Evolutionary conservation across 257 asterid species (phyloP).

Genomic region (Lavandula angustifolia): DNA sequence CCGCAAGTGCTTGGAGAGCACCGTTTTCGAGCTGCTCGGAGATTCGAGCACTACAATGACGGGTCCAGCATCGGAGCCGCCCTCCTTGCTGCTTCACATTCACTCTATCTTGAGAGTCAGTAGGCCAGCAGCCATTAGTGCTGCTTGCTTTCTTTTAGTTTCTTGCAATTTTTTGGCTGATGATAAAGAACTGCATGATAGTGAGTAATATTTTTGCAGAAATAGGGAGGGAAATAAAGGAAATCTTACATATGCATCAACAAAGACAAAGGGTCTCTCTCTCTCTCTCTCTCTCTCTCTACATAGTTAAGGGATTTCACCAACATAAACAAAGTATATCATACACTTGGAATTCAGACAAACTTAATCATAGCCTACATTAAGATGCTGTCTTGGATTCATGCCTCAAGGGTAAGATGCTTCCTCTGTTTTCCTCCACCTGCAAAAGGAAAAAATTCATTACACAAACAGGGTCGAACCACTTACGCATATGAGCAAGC

Average conservation of each 20-base stretch:
- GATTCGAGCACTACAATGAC: slow-evolving; percentile 69
- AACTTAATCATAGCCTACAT: background rate
- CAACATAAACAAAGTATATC: slow-evolving; percentile 19
- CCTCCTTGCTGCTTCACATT: slow-evolving; percentile 80
- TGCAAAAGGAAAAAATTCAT: slow-evolving; percentile 25
- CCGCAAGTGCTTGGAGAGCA: slow-evolving; percentile 59
- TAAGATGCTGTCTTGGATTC: background rate
- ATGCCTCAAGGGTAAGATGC: slow-evolving; percentile 28
- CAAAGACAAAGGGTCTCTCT: background rate
- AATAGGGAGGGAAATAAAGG: too few species aligned
- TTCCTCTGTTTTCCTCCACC: slow-evolving; percentile 54
- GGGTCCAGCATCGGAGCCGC: slow-evolving; percentile 89
- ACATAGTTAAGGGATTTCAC: slow-evolving; percentile 26
- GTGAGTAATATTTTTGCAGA: too few species aligned
- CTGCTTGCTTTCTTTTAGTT: too few species aligned
- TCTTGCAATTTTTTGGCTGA: too few species aligned
- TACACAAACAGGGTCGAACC: too few species aligned
- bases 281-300: slow-evolving; percentile 11
- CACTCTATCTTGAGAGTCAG: slow-evolving; percentile 39
- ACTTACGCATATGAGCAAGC: background rate
- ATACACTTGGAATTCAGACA: background rate
- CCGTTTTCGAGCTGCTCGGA: slow-evolving; percentile 66
- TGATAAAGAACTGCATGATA: too few species aligned
- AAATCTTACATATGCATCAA: slow-evolving; percentile 12
- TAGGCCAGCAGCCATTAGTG: too few species aligned